Evolutionary conservation across 148 eudicot genomes (phyloP).

Genomic region (Amaranthus palmeri): DNA sequence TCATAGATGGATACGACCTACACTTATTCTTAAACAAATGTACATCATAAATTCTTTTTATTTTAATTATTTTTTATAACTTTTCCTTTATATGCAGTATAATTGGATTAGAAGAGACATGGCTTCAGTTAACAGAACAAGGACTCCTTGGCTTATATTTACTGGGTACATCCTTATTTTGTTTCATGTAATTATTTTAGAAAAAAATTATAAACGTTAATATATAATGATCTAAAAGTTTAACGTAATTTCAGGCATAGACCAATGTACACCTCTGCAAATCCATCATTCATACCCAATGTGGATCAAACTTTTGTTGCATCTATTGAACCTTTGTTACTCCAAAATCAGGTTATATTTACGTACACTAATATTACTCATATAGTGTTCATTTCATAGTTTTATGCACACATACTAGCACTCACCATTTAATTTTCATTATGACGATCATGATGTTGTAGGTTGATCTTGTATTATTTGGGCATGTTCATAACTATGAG

Average conservation of each 20-base stretch:
- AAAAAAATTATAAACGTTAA: neutral
- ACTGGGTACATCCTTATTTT: slow-evolving; percentile 40
- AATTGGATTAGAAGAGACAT: slow-evolving; percentile 72
- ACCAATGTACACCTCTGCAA: slow-evolving; percentile 63
- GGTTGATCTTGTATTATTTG: slow-evolving; percentile 70
- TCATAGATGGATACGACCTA: too few species aligned
- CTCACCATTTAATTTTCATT: neutral
- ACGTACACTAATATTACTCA: neutral
- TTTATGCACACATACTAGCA: neutral
- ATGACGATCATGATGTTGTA: slow-evolving; percentile 9
- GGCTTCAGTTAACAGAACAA: slow-evolving; percentile 66
- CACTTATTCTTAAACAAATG: neutral
- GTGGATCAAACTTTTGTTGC: slow-evolving; percentile 44
- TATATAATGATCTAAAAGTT: too few species aligned
- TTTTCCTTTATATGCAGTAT: slow-evolving; percentile 34
- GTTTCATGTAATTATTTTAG: neutral
- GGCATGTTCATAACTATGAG: slow-evolving; percentile 76
- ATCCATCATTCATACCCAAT: slow-evolving; percentile 16
- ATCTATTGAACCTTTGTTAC: slow-evolving; percentile 70
- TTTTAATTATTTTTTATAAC: neutral
- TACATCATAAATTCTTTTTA: neutral
- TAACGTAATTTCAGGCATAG: slow-evolving; percentile 51
- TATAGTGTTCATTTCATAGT: neutral
- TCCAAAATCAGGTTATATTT: slow-evolving; percentile 49
- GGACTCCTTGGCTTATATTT: slow-evolving; percentile 85